These are phyloP conservation scores for Bipolaris oryzae DNA, from an alignment of 2,329 filamentous ascomycete species.

Conservation along the genomic window DNA sequence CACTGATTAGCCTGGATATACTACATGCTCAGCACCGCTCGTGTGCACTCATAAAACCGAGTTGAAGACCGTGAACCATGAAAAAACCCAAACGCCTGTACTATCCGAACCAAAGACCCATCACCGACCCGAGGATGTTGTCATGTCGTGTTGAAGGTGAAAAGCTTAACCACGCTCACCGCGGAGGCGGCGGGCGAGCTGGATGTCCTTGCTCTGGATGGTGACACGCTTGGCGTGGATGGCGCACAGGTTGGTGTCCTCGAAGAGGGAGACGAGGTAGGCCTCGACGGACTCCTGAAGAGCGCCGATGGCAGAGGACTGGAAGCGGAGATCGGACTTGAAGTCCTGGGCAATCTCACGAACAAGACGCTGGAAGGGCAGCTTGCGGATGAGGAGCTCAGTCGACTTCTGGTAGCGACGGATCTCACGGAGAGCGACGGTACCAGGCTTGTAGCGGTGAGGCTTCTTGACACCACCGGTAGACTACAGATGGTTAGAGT, in stretches of 20 bases:
- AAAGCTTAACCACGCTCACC: conserved; percentile 59
- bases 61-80: conserved; percentile 46
- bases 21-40: conserved; percentile 47
- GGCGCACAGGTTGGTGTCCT: conserved; percentile 93
- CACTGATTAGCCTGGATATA: conserved; percentile 48
- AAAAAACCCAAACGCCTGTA: conserved; percentile 45
- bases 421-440: conserved; percentile 88
- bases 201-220: conserved; percentile 96
- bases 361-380: conserved; percentile 80
- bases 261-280: conserved; percentile 94
- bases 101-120: conserved; percentile 36
- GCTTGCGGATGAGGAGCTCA: conserved; percentile 80
- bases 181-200: conserved; percentile 72
- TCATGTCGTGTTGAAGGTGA: conserved; percentile 34
- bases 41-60: conserved; percentile 46
- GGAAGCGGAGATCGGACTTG: conserved; percentile 83
- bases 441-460: conserved; percentile 64
- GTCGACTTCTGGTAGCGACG: conserved; percentile 87
- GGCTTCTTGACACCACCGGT: conserved; percentile 74
- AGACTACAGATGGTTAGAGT: conserved; percentile 63
- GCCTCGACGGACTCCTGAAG: conserved; percentile 96
- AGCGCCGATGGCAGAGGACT: conserved; percentile 91
- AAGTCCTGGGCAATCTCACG: conserved; percentile 73
- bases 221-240: conserved; percentile 97
- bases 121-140: conserved; percentile 32